Evolutionary conservation across 2,329 filamentous ascomycete species (phyloP).

Genomic region (Ophiocordyceps australis): DNA sequence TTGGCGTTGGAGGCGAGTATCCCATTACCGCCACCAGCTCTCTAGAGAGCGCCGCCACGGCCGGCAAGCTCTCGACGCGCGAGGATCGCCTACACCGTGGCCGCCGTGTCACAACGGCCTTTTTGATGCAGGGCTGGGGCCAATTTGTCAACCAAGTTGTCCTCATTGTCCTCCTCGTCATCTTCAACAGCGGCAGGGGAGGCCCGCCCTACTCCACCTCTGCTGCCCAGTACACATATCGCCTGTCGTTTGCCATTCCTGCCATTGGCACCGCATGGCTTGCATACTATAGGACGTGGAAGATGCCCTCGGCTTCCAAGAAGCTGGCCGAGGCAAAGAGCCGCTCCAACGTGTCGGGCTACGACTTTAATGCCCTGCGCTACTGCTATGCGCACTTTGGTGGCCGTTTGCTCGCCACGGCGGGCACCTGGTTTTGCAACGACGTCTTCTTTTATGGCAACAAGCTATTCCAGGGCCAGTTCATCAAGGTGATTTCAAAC

Average conservation of each 20-base stretch:
- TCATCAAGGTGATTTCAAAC: conserved; percentile 66
- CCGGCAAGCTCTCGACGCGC: conserved; percentile 73
- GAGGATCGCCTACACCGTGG: conserved; percentile 92
- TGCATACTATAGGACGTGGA: conserved; percentile 87
- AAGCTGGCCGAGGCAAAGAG: conserved; percentile 71
- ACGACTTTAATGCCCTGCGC: conserved; percentile 69
- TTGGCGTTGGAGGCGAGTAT: conserved; percentile 70
- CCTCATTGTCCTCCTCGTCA: conserved; percentile 69
- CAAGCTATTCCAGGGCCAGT: conserved; percentile 89
- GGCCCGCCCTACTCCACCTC: conserved; percentile 59
- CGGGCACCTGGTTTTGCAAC: conserved; percentile 86
- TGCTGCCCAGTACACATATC: conserved; percentile 81
- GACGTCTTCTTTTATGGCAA: conserved; percentile 99
- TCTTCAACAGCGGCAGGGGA: conserved; percentile 66
- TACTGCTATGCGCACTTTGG: conserved; percentile 72
- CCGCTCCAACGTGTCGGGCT: conserved; percentile 75
- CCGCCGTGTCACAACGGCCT: conserved; percentile 86
- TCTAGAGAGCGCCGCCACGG: conserved; percentile 78
- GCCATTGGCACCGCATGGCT: conserved; percentile 86
- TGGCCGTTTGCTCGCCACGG: conserved; percentile 69
- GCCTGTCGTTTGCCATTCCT: conserved; percentile 79
- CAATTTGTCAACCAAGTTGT: conserved; percentile 88
- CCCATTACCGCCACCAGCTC: conserved; percentile 92
- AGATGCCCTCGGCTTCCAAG: conserved; percentile 79
- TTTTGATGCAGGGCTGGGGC: conserved; percentile 97